phyloP scores from a whole-genome alignment of 768 basidiomycete species.

The Russula sp. region DNA sequence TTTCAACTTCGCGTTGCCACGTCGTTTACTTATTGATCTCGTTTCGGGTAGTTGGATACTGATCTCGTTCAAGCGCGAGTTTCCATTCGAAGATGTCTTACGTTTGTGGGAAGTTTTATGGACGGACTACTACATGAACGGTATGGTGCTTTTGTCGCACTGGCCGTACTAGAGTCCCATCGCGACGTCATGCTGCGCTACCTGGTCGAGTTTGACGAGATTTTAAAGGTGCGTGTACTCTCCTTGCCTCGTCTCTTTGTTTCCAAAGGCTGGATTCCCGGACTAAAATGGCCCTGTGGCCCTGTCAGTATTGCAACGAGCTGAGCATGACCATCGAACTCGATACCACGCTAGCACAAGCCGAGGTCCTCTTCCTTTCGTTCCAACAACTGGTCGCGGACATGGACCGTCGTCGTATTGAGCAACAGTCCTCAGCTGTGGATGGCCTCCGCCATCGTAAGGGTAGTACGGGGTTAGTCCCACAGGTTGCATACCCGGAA shows the following conservation, averaged over 20 bases:
- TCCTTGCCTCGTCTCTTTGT: neutral
- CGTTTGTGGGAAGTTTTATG: constrained; percentile 92
- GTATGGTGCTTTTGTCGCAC: constrained; percentile 88
- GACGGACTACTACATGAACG: constrained; percentile 86
- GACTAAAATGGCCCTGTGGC: neutral
- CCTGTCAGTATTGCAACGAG: constrained; percentile 79
- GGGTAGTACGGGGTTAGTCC: neutral
- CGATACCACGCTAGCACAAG: constrained; percentile 92
- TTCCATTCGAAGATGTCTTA: constrained; percentile 86
- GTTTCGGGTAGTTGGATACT: constrained; percentile 69
- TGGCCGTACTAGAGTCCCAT: constrained; percentile 93
- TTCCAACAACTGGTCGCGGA: constrained; percentile 87
- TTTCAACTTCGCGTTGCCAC: neutral
- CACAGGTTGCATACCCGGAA: constrained; percentile 20
- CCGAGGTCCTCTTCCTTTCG: constrained; percentile 93
- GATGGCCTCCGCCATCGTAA: constrained; percentile 40
- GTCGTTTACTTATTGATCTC: neutral
- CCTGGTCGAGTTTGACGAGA: constrained; percentile 90
- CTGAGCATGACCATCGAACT: constrained; percentile 96
- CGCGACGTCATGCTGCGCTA: constrained; percentile 94
- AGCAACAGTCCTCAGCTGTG: constrained; percentile 40
- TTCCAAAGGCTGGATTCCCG: constrained; percentile 1
- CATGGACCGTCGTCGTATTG: constrained; percentile 75
- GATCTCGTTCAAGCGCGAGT: constrained; percentile 96
- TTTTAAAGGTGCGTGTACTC: constrained; percentile 53